Conservation (phyloP, 768 basidiomycete genomes). For the Roridomyces roridus region DNA sequence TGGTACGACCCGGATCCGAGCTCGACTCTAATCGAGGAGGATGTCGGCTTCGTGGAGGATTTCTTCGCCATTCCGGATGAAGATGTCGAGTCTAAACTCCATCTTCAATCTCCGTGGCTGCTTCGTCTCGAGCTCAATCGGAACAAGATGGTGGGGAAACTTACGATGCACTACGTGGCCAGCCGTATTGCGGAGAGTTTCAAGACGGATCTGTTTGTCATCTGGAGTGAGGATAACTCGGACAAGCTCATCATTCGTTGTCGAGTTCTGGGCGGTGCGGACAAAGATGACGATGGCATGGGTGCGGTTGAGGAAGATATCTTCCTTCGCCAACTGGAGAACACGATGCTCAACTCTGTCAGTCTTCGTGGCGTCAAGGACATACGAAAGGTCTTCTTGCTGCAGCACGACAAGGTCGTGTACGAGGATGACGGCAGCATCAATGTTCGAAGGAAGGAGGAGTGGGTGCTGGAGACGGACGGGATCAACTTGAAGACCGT, state of each 20-base stretch:
- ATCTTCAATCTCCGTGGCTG: slow-evolving; percentile 95
- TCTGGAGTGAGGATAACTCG: slow-evolving; percentile 98
- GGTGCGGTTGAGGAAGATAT: slow-evolving; percentile 89
- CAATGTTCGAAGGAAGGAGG: slow-evolving; percentile 67
- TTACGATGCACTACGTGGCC: slow-evolving; percentile 94
- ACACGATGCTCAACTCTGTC: slow-evolving; percentile 95
- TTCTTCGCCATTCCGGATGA: slow-evolving; percentile 99
- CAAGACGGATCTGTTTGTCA: slow-evolving; percentile 95
- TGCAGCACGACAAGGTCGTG: slow-evolving; percentile 81
- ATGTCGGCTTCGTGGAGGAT: slow-evolving; percentile 93
- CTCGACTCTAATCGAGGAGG: slow-evolving; percentile 95
- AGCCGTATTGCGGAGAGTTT: slow-evolving; percentile 93
- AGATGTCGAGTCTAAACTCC: slow-evolving; percentile 88
- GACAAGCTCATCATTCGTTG: slow-evolving; percentile 97
- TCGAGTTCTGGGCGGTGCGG: slow-evolving; percentile 83
- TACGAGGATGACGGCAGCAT: slow-evolving; percentile 71
- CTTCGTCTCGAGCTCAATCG: slow-evolving; percentile 97
- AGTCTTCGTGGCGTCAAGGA: slow-evolving; percentile 91
- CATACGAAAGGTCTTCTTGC: slow-evolving; percentile 93
- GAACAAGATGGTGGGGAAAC: slow-evolving; percentile 95
- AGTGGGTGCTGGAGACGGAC: slow-evolving; percentile 98
- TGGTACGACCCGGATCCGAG: slow-evolving; percentile 96
- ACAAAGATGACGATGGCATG: slow-evolving; percentile 85
- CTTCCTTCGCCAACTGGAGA: slow-evolving; percentile 95
- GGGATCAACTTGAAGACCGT: slow-evolving; percentile 69